Evolutionary conservation across 1,139 yeast genomes (phyloP).

Genomic region (Suhomyces taliae): DNA sequence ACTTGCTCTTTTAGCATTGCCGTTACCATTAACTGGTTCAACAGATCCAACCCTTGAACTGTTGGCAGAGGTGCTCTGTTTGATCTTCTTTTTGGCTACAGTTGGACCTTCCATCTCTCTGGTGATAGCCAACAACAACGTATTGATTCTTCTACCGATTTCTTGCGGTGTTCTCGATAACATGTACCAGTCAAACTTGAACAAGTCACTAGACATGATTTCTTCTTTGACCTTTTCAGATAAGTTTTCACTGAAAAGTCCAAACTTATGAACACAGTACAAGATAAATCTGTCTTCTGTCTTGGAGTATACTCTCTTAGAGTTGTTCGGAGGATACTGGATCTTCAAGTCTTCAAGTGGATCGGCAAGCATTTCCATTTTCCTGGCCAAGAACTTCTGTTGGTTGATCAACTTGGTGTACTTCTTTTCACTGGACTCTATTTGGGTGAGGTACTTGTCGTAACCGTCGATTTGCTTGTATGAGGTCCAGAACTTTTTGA

Average conservation of each 20-base stretch:
- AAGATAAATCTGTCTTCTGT: conserved; percentile 84
- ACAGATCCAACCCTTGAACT: conserved; percentile 37
- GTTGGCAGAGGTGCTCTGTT: conserved; percentile 23
- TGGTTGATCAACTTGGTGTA: conserved; percentile 63
- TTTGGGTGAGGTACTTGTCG: conserved; percentile 81
- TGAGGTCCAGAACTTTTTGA: conserved; percentile 72
- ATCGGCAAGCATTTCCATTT: conserved; percentile 60
- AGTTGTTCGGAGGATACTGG: conserved; percentile 89
- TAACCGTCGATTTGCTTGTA: conserved; percentile 76
- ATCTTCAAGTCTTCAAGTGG: conserved; percentile 78
- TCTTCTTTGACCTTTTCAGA: conserved; percentile 79
- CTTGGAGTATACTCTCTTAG: conserved; percentile 80
- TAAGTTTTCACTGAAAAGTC: conserved; percentile 68
- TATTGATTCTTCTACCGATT: conserved; percentile 75
- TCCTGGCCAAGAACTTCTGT: conserved; percentile 60
- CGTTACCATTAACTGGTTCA: conserved; percentile 25
- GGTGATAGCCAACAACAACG: conserved; percentile 73
- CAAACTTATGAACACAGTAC: conserved; percentile 71
- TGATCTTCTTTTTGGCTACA: conserved; percentile 39
- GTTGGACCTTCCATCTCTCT: conserved; percentile 76
- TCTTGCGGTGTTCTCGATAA: conserved; percentile 84
- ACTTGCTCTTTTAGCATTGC: conserved; percentile 9
- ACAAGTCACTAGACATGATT: conserved; percentile 67
- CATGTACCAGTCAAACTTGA: conserved; percentile 88
- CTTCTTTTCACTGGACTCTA: conserved; percentile 86